Conservation (phyloP, 495 filamentous ascomycete genomes). For the Penicillium robsamsonii region DNA sequence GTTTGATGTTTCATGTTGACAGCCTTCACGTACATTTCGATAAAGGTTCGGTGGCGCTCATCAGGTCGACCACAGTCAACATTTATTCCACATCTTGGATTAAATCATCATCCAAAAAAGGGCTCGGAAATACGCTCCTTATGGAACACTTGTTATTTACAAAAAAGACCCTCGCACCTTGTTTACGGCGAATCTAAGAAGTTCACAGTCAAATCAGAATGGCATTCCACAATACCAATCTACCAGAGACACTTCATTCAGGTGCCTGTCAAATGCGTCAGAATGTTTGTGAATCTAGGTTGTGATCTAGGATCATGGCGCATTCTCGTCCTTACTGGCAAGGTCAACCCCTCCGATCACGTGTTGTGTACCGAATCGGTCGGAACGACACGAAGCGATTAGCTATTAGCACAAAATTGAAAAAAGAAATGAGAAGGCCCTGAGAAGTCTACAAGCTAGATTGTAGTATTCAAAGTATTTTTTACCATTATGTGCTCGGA, state of each 20-base stretch:
- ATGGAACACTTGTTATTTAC: no score
- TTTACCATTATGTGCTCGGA: not conserved
- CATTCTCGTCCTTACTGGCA: conserved; percentile 4
- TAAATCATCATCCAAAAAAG: no score
- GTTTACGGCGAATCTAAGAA: not conserved
- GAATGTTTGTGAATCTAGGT: conserved; percentile 9
- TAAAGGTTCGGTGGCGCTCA: no score
- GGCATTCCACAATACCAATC: not conserved
- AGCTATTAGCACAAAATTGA: not conserved
- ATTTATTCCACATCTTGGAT: no score
- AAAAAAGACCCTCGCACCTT: no score
- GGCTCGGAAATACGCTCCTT: no score
- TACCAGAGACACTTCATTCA: conserved; percentile 8
- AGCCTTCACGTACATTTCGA: no score
- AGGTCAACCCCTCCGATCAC: conserved; percentile 8
- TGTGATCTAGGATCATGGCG: conserved; percentile 1
- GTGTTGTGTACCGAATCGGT: not conserved
- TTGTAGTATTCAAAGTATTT: not conserved
- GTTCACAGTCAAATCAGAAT: not conserved
- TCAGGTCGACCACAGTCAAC: no score
- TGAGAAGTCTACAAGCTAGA: not conserved
- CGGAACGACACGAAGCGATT: not conserved
- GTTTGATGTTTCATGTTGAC: no score
- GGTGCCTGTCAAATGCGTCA: conserved; percentile 9
- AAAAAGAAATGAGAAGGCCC: not conserved